Evolutionary conservation across 306 rosid genomes (phyloP), one percentile per base, ranked within the genome.

Genomic region (Erythrophleum fordii): DNA sequence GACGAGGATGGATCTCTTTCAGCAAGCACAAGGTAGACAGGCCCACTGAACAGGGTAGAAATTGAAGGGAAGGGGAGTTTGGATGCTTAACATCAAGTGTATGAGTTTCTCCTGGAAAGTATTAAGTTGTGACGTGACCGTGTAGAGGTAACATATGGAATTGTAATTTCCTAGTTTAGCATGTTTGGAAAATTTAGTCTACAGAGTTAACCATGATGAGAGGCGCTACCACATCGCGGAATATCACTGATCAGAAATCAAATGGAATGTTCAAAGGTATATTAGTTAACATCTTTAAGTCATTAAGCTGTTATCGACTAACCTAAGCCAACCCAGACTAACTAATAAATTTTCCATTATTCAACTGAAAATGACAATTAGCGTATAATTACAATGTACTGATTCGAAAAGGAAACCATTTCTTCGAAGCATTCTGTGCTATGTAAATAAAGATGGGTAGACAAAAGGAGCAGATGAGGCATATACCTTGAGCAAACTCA

Each of bases 401-500:
- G 25, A 70, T 26, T 46, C 45, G 5, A 46, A 46, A 58, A 22
- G 61, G 17, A 25, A 58, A 10, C 17, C 35, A 58, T 23, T 11
- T 25, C 9, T 58, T 58, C 18, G 14, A 56, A 25, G 34, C 31
- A 23, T 56, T 4, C 0, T 1, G 31, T 56, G 31, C 16, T 23
- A 10, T 3, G 52, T 41, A 45, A 68, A 68, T 23, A 68, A 25
- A 68, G 20, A 68, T 68, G 73, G 11, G 8, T 69, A 45, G 37
- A 72, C 45, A 53, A 72, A n/a, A 48, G 76, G 45, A 52, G 46
- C 46, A 52, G 48, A 52, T 20, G 65, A 72, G 29, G 25, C 46
- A 45, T 39, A 85, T 46, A 89, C 98, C 98, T 92, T 94, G 65
- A 94, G 95, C 91, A 94, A 86, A 75, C 90, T 90, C 89, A 94